A percentile compares a stretch with the other conserved stretches of the same genome.
Evolutionary conservation across 768 basidiomycete genomes (phyloP).

Genomic region (Hypholoma fasciculare): DNA sequence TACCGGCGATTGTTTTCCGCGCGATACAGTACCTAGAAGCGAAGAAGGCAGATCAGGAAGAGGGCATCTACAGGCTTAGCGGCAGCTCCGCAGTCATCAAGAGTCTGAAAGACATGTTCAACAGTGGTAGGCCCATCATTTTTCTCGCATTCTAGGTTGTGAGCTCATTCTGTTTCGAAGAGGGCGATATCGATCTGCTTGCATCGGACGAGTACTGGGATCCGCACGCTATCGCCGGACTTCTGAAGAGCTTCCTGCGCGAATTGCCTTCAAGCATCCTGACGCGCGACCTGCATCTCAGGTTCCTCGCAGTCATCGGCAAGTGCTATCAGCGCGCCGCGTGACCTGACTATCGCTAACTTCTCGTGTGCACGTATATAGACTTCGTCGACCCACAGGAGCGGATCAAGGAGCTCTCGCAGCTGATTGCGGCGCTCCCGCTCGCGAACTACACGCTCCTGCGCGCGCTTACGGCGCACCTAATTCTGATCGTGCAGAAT

Average conservation of each 20-base stretch:
- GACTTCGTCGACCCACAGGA: conserved; percentile 90
- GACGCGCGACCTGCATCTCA: conserved; percentile 87
- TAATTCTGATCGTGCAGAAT: conserved; percentile 94
- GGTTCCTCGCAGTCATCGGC: conserved; percentile 94
- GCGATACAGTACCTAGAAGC: conserved; percentile 94
- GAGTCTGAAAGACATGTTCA: conserved; percentile 89
- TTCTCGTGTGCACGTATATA: conserved; percentile 36
- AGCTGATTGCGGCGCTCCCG: conserved; percentile 85
- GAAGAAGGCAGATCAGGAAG: conserved; percentile 93
- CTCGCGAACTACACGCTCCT: conserved; percentile 92
- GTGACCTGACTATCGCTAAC: background rate
- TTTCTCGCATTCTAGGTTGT: conserved; percentile 6
- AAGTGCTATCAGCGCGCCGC: conserved; percentile 27
- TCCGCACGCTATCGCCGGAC: conserved; percentile 94
- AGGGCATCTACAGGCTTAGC: conserved; percentile 95
- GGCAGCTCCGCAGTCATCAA: conserved; percentile 97
- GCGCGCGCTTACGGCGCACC: conserved; percentile 90
- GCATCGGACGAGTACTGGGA: conserved; percentile 93
- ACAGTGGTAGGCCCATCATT: conserved; percentile 59
- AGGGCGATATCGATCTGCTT: conserved; percentile 94
- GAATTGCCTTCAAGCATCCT: conserved; percentile 93
- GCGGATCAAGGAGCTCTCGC: conserved; percentile 82
- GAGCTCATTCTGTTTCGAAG: conserved; percentile 39
- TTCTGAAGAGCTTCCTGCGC: conserved; percentile 91
- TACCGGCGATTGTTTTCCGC: conserved; percentile 94